Evolutionary conservation across 2,329 filamentous ascomycete genomes (phyloP), one percentile per base, ranked within the genome.

Genomic region (Fusarium sp.): DNA sequence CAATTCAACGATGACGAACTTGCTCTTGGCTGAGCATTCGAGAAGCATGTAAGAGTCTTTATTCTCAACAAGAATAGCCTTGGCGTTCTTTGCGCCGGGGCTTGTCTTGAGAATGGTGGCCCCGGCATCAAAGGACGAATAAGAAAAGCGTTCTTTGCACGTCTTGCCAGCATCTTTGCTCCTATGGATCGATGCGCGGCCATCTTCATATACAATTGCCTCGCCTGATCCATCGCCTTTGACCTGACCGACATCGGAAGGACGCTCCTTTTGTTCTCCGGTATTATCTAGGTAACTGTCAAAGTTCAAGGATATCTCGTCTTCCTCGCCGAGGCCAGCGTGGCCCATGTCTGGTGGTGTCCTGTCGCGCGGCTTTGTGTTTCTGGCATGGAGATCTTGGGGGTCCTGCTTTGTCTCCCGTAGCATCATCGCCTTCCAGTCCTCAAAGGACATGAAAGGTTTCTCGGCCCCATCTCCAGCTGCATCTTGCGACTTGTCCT

Each of bases 31-130:
- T 7, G 90, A 89, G 80, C 96, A 99, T 77, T 95, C 92, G 70
- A 97, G 92, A 45, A 98, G 86, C 93, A 99, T 97, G 79, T 99
- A 99, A 69, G 93, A 95, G 80, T 99, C 96, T 81, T 98, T 98
- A 81, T 97, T 97, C 82, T 99, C 96, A 41, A 97, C 90, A 41
- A 99, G 81, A 15, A 99, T 91, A 15, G 94, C 91, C 62, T 94
- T 97, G 16, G 94, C 86, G 66, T 96, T 97, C 78, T 96, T 97
- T 57, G 92, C 92, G 66, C 94, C 91, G 5, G 88, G 84, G 75
- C 97, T 97, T 4, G 93, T 93, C 82, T 98, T 98, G 65, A 97
- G 84, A 30, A 98, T 89, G 1, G 93, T 97, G 13, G 96, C 96
- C 12, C 96, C 96, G 64, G 94, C 97, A 78, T 99, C 96, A 75